phyloP scores from a whole-genome alignment of 495 filamentous ascomycete species.

The Penicillium cinerascens region DNA sequence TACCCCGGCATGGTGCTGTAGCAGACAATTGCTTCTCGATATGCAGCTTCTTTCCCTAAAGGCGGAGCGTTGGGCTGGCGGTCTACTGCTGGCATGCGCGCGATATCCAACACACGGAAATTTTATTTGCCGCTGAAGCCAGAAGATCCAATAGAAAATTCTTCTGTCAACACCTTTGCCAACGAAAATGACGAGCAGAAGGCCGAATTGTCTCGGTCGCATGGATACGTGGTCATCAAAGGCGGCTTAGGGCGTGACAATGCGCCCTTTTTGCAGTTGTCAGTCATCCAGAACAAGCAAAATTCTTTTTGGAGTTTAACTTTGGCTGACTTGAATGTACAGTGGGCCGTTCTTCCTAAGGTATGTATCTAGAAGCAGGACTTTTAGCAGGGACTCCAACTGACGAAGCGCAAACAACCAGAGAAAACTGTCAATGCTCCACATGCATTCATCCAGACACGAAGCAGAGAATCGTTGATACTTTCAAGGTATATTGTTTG shows the following conservation, averaged over 20 bases:
- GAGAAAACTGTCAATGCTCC: constrained; percentile 78
- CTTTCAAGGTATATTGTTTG: constrained; percentile 54
- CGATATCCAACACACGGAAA: background rate
- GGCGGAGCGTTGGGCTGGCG: background rate
- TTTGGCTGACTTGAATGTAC: background rate
- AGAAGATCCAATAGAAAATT: background rate
- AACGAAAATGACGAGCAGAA: background rate
- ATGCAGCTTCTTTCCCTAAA: background rate
- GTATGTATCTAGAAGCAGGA: constrained; percentile 8
- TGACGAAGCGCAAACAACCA: constrained; percentile 24
- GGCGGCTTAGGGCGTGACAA: background rate
- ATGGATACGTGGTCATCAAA: constrained; percentile 1
- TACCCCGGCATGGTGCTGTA: background rate
- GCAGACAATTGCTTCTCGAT: background rate
- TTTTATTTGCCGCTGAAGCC: too few species aligned
- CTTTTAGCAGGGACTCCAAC: background rate
- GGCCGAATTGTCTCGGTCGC: background rate
- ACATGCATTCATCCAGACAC: constrained; percentile 75
- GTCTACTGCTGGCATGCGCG: background rate
- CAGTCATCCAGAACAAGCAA: background rate
- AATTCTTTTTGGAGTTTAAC: background rate
- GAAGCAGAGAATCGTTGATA: constrained; percentile 68
- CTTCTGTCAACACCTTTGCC: background rate
- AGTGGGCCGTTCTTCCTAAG: constrained; percentile 22
- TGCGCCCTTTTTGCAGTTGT: constrained; percentile 1